Evolutionary conservation across 306 rosid genomes (phyloP), one percentile per base, ranked within the genome.

Genomic region (Potentilla sterilis): DNA sequence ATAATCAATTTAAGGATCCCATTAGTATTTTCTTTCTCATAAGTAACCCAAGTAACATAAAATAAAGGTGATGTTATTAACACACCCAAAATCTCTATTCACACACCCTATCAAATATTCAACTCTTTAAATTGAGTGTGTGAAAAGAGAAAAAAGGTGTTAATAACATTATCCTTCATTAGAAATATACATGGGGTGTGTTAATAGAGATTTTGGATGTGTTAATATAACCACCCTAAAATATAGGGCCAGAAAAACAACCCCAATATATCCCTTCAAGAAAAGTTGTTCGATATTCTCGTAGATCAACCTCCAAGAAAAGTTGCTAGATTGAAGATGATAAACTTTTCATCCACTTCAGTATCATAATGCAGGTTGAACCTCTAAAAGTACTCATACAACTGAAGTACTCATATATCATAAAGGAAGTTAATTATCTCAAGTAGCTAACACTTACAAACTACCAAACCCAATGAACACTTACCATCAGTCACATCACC

Each of bases 401-500:
- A 37, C 61, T 4, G 22, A 51, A 38, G 21, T 52, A 52, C 14
- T 28, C 21, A 12, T 12, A 51, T 59, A 59, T 12, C 35, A 58
- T 28, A 59, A 16, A 9, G 0, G 13, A 34, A 32, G 41, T 6
- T 32, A 14, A 24, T 14, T 12, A 9, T 22, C 14, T 49, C 62
- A 35, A 34, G 16, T 49, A 70, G 19, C 28, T 1, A 28, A 28
- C 28, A 28, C 28, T 28, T 28, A 28, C 28, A 28, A 51, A 48
- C 64, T 51, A 49, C 51, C 11, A 22, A 14, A 40, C 10, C 55
- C 34, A 15, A 18, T 22, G 16, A 42, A 32, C 69, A 79, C 93
- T 88, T 78, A 93, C 98, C 96, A 54, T 93, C 96, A 42, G 81
- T 76, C 46, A 93, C 96, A 2, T 86, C 92, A 40, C 96, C 98